Evolutionary conservation across 2,329 filamentous ascomycete genomes (phyloP), one percentile per base, ranked within the genome.

Genomic region (Nectriaceae sp.): DNA sequence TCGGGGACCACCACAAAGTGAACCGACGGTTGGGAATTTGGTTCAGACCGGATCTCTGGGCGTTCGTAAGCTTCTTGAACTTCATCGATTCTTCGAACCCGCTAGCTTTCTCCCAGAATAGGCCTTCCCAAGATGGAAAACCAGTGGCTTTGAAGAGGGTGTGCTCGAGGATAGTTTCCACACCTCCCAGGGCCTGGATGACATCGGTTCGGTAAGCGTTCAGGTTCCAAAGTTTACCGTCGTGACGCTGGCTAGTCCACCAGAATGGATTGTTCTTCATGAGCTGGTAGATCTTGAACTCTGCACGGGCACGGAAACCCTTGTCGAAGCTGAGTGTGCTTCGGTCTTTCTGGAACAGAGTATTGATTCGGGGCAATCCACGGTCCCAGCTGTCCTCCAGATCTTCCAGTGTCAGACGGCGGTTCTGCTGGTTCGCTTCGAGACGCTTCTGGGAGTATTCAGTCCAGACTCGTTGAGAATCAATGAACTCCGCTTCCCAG

Each of bases 221-320:
- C 45, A 99, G 70, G 56, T 97, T 97, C 94, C 94, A 99, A 4
- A 99, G 72, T 65, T 97, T 97, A 66, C 94, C 94, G 63, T 99
- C 94, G 64, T 99, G 95, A 33, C 94, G 81, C 70, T 97, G 93
- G 63, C 89, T 96, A 4, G 94, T 99, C 94, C 94, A 99, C 91
- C 92, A 97, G 78, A 97, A 97, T 0, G 94, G 94, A 67, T 97
- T 97, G 72, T 88, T 95, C 83, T 96, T 97, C 93, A 99, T 97
- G 52, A 97, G 78, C 69, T 97, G 93, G 67, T 97, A 99, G 22
- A 94, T 86, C 78, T 99, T 99, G 78, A 99, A 99, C 69, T 99
- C 94, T 11, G 93, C 90, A 45, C 94, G 83, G 13, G 92, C 86
- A 59, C 94, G 87, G 85, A 97, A 99, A 46, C 94, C 94, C 74